Conservation (phyloP, 768 basidiomycete species). For the Rickenella mellea region DNA sequence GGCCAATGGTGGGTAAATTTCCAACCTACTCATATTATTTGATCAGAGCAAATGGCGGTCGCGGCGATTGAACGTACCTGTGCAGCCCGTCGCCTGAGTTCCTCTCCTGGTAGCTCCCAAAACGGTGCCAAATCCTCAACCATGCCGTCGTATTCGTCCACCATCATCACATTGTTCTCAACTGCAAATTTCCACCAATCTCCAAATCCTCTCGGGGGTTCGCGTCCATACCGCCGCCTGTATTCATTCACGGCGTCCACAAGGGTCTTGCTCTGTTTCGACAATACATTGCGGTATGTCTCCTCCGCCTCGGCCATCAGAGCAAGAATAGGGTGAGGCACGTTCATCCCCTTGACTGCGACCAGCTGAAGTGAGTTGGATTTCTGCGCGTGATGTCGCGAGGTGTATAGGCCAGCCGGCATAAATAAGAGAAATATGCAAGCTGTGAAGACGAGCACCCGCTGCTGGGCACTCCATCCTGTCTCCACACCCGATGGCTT, state of each 20-base stretch:
- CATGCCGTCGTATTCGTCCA: constrained; percentile 34
- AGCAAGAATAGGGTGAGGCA: constrained; percentile 37
- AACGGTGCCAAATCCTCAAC: constrained; percentile 31
- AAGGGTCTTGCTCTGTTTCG: constrained; percentile 32
- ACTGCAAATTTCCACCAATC: constrained; percentile 34
- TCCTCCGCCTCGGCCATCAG: constrained; percentile 32
- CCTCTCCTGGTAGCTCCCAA: constrained; percentile 28
- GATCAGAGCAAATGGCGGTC: background rate
- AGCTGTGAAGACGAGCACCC: no score
- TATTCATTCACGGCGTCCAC: constrained; percentile 35
- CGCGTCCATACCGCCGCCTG: constrained; percentile 26
- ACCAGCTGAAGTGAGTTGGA: no score
- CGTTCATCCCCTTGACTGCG: no score
- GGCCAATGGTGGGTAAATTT: constrained; percentile 31
- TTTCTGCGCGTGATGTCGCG: no score
- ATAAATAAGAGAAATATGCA: no score
- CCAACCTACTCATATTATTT: constrained; percentile 21
- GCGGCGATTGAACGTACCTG: constrained; percentile 13
- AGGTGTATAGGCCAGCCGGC: no score
- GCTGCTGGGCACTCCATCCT: no score
- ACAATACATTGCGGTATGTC: constrained; percentile 28
- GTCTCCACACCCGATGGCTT: no score
- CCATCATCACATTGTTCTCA: constrained; percentile 29
- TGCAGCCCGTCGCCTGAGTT: constrained; percentile 22
- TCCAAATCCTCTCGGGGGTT: constrained; percentile 37